These are phyloP conservation scores for Kwoniella newhampshirensis DNA, from an alignment of 768 basidiomycete species.

Conservation along the genomic window DNA sequence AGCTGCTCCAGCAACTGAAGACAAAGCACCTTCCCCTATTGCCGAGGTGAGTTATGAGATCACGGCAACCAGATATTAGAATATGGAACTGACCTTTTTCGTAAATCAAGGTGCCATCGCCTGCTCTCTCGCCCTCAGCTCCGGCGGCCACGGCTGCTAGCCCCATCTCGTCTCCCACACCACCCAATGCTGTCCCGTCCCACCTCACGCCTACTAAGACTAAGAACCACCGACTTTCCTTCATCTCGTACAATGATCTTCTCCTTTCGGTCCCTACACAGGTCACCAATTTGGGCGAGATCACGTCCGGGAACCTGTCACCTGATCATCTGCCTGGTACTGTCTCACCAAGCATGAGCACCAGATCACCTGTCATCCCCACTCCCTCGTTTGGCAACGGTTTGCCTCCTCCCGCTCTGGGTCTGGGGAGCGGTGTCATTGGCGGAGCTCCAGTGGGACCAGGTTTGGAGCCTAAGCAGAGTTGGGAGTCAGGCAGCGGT, in stretches of 20 bases:
- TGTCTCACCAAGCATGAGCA: conserved; percentile 33
- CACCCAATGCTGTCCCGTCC: conserved; percentile 32
- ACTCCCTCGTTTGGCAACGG: background rate
- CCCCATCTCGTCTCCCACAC: conserved; percentile 9
- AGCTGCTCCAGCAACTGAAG: background rate
- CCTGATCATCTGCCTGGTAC: conserved; percentile 72
- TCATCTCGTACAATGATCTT: conserved; percentile 84
- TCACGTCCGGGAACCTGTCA: conserved; percentile 63
- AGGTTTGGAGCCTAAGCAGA: background rate
- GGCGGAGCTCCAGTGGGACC: background rate
- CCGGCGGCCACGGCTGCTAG: background rate
- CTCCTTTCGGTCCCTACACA: conserved; percentile 73
- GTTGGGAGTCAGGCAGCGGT: conserved; percentile 45
- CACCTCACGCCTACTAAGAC: conserved; percentile 34
- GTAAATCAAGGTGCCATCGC: background rate
- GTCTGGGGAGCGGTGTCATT: conserved; percentile 1
- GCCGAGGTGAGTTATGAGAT: conserved; percentile 22
- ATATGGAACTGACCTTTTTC: background rate
- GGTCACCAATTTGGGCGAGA: conserved; percentile 67
- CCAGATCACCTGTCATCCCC: conserved; percentile 25
- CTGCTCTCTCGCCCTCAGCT: too few species aligned
- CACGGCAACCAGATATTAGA: too few species aligned
- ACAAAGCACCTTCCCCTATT: conserved; percentile 3
- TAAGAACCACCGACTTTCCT: conserved; percentile 59
- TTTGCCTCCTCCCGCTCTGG: background rate